Conservation (phyloP, 1,284 basidiomycete genomes). For the Trametes sp. region DNA sequence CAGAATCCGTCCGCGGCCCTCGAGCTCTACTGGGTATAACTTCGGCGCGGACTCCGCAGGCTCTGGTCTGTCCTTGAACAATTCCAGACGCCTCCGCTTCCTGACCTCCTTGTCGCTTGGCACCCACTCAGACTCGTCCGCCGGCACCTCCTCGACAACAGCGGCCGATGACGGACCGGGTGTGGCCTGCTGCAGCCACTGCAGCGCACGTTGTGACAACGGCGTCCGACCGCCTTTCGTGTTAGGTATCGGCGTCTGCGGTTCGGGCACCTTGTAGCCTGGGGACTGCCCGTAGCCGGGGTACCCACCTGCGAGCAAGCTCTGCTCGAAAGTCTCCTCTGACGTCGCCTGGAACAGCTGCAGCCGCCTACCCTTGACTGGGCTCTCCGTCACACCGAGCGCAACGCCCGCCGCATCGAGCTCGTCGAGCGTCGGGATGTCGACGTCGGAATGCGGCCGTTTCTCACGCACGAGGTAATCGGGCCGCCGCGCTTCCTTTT, state of each 20-base stretch:
- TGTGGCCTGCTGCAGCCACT: constrained; percentile 49
- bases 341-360: constrained; percentile 81
- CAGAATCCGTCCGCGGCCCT: constrained; percentile 71
- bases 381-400: constrained; percentile 71
- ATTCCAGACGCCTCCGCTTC: constrained; percentile 66
- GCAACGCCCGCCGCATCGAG: constrained; percentile 38
- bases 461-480: constrained; percentile 71
- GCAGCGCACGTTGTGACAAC: constrained; percentile 42
- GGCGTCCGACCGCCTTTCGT: constrained; percentile 23
- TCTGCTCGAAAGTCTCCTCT: constrained; percentile 83
- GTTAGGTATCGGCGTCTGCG: constrained; percentile 35
- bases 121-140: constrained; percentile 42
- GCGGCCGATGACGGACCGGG: constrained; percentile 49
- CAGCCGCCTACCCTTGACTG: constrained; percentile 71
- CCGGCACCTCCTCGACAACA: constrained; percentile 40
- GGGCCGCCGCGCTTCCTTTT: constrained; percentile 67
- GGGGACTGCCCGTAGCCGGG: constrained; percentile 61
- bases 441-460: constrained; percentile 49
- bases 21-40: constrained; percentile 66
- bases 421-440: constrained; percentile 40
- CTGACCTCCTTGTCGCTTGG: constrained; percentile 66
- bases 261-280: constrained; percentile 36
- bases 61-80: constrained; percentile 53
- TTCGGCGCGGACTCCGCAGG: constrained; percentile 40
- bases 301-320: constrained; percentile 79